Evolutionary conservation across 805 yeast species (phyloP), one percentile per base, ranked within the genome.

Genomic region (Suhomyces prunicola): DNA sequence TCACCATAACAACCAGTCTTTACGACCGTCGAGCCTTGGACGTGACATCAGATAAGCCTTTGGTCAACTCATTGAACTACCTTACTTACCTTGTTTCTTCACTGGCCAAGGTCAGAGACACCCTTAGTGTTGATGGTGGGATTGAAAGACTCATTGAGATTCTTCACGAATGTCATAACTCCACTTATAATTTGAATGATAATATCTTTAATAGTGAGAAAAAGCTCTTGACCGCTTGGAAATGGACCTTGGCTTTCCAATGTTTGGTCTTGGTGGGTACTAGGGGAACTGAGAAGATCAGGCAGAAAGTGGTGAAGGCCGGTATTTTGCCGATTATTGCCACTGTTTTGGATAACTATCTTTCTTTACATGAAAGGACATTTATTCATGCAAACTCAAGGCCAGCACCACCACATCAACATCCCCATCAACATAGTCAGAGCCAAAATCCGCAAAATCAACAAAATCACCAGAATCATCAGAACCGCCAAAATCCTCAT

Each of bases 191-290:
- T 54, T 53, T 62, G 33, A 59, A 52, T 46, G 76, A 70, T 49
- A 66, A 60, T 53, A 66, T 70, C 29, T 67, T 70, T 56, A 70
- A 69, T 55, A 64, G 68, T 47, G 80, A 76, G 53, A 69, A 65
- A 56, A 76, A 73, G 54, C 79, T 85, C 24, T 75, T 90, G 57
- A 77, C 87, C n/a, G 92, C 96, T 0, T 93, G 97, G 97, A 93
- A 93, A 72, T 93, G 99, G 99, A 89, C 96, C 5, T 73, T 93
- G 51, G 89, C 97, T 0, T 85, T 94, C 64, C 99, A 93, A 73
- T 92, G 97, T 66, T 73, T 93, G 52, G 96, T 93, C 1, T 79
- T 90, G 52, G 84, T 93, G 17, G 97, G 97, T 12, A 91, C 97
- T 1, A 79, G 97, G 59, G 99, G 99, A 23, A 85, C 96, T 1